These are phyloP conservation scores for Guyanaporus albipodus DNA, from an alignment of 768 basidiomycete genomes.

Conservation along the genomic window DNA sequence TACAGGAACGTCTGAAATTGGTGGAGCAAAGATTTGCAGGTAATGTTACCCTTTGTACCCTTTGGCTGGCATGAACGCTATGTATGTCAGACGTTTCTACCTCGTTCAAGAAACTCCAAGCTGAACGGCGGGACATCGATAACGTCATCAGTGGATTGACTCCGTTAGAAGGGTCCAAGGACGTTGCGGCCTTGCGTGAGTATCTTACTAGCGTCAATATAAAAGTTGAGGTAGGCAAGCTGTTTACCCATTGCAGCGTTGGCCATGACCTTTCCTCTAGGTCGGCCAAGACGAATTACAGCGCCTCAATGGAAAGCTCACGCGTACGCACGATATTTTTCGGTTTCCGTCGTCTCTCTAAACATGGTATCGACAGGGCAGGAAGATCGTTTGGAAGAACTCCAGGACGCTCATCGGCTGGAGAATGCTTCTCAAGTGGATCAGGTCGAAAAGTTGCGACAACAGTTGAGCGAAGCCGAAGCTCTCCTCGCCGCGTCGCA, in stretches of 20 bases:
- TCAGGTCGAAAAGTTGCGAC: constrained; percentile 65
- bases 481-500: constrained; percentile 61
- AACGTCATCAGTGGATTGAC: constrained; percentile 65
- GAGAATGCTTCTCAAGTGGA: constrained; percentile 78
- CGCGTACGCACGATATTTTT: constrained; percentile 46
- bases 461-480: constrained; percentile 68
- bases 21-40: constrained; percentile 79
- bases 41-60: constrained; percentile 25
- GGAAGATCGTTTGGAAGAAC: constrained; percentile 78
- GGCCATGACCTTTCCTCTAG: constrained; percentile 32
- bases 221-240: constrained; percentile 63
- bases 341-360: neutral
- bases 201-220: constrained; percentile 63
- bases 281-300: constrained; percentile 75
- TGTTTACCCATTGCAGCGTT: neutral
- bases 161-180: constrained; percentile 60
- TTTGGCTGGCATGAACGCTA: constrained; percentile 1
- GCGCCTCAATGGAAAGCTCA: constrained; percentile 66
- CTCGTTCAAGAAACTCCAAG: constrained; percentile 72
- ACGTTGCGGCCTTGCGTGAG: constrained; percentile 64
- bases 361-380: constrained; percentile 51
- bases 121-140: constrained; percentile 68
- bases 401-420: constrained; percentile 77
- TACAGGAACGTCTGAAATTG: constrained; percentile 63
- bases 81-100: constrained; percentile 62